Evolutionary conservation across 2,329 filamentous ascomycete genomes (phyloP).

Genomic region (Beauveria brongniartii): DNA sequence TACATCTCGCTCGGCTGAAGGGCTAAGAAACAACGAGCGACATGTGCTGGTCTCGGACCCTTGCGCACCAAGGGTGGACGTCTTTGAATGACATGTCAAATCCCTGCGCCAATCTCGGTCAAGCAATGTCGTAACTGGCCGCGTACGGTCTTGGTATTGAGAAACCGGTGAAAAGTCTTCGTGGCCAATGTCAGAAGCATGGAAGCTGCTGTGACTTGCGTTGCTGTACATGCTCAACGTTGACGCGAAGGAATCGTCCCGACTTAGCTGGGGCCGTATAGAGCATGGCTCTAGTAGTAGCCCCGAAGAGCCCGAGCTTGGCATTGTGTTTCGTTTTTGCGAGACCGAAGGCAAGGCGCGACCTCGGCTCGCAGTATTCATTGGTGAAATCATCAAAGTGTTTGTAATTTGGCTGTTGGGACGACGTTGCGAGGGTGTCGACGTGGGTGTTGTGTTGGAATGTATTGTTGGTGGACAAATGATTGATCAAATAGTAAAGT

Average conservation of each 20-base stretch:
- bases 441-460: neutral
- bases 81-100: conserved; percentile 14
- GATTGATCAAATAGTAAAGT: neutral
- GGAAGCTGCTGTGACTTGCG: neutral
- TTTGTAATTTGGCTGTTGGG: neutral
- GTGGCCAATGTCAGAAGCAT: neutral
- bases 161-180: neutral
- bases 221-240: conserved; percentile 23
- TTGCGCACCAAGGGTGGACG: conserved; percentile 21
- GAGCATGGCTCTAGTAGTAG: neutral
- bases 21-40: conserved; percentile 7
- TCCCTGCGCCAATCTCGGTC: neutral
- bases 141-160: neutral
- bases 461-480: too few species aligned
- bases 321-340: conserved; percentile 7
- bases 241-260: conserved; percentile 19
- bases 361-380: neutral
- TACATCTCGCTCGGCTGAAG: conserved; percentile 31
- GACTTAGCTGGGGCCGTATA: neutral
- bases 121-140: neutral
- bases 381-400: neutral
- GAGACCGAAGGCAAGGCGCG: neutral
- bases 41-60: conserved; percentile 1
- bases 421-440: neutral
- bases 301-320: neutral